A percentile compares a stretch with the other conserved stretches of the same genome.
Conservation (phyloP, 2,329 filamentous ascomycete genomes). For the Xylaria sp. region DNA sequence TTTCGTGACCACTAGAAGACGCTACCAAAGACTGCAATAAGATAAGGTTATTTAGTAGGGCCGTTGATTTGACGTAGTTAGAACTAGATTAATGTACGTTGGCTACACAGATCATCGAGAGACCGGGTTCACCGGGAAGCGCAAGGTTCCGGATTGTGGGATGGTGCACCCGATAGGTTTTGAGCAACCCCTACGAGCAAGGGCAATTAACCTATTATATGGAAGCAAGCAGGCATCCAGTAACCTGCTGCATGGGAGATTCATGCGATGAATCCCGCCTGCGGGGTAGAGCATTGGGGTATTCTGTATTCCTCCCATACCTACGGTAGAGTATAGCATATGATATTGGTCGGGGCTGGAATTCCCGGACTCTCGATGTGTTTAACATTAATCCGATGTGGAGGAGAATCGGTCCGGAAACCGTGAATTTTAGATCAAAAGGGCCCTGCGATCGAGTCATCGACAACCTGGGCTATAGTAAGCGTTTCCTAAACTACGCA, state of each 20-base stretch:
- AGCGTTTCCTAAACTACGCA: constrained; percentile 16
- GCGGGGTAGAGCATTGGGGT: constrained; percentile 23
- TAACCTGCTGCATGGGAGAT: constrained; percentile 14
- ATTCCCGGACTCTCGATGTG: constrained; percentile 14
- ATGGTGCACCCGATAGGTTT: constrained; percentile 5
- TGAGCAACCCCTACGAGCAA: not conserved
- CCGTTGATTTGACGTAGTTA: constrained; percentile 1
- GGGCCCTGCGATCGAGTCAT: not conserved
- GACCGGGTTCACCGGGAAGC: constrained; percentile 7
- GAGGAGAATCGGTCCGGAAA: constrained; percentile 21
- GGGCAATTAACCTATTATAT: constrained; percentile 9
- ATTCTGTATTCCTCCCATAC: not conserved
- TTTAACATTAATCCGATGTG: constrained; percentile 24
- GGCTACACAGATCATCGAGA: not conserved
- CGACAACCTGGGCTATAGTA: constrained; percentile 27
- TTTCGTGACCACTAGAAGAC: not conserved
- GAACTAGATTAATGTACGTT: not conserved
- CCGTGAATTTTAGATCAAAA: constrained; percentile 4
- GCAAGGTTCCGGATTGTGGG: constrained; percentile 3
- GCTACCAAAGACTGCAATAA: not conserved
- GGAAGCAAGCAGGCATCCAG: constrained; percentile 13
- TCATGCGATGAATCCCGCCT: constrained; percentile 24
- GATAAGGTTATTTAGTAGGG: not conserved
- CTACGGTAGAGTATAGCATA: not conserved
- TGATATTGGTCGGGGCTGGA: constrained; percentile 5